Evolutionary conservation across 306 rosid genomes (phyloP).

Genomic region (Rosa rugosa): DNA sequence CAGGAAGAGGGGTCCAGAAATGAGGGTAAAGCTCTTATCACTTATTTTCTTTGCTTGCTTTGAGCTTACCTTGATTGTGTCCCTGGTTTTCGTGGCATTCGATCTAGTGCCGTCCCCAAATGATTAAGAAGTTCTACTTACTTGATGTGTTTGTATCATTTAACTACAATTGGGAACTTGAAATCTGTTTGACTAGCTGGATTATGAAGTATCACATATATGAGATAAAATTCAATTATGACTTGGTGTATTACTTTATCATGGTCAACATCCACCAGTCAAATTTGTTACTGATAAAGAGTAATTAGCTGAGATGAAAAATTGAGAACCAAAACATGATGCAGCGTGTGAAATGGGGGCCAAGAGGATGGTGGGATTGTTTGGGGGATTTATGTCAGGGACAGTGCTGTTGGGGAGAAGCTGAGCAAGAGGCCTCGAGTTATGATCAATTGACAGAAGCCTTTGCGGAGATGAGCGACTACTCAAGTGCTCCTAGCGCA

Average conservation of each 20-base stretch:
- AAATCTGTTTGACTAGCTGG: too few species aligned
- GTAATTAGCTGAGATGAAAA: background rate
- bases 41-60: background rate
- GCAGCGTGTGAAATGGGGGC: too few species aligned
- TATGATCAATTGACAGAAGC: too few species aligned
- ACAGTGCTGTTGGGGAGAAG: conserved; percentile 14
- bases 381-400: conserved; percentile 65
- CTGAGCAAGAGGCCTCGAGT: too few species aligned
- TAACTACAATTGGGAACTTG: background rate
- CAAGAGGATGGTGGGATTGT: background rate
- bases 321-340: background rate
- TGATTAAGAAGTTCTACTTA: background rate
- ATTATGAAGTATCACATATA: background rate
- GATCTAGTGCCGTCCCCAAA: too few species aligned
- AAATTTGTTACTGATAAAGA: background rate
- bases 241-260: background rate
- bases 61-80: background rate
- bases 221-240: background rate
- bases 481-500: too few species aligned
- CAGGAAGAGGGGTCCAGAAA: too few species aligned
- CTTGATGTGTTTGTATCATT: background rate
- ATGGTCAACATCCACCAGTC: background rate
- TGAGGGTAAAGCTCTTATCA: conserved; percentile 35
- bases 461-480: too few species aligned
- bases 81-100: background rate